A percentile compares a stretch with the other conserved stretches of the same genome.
Conservation (phyloP, 345 rosid species). For the Hibiscus trionum region DNA sequence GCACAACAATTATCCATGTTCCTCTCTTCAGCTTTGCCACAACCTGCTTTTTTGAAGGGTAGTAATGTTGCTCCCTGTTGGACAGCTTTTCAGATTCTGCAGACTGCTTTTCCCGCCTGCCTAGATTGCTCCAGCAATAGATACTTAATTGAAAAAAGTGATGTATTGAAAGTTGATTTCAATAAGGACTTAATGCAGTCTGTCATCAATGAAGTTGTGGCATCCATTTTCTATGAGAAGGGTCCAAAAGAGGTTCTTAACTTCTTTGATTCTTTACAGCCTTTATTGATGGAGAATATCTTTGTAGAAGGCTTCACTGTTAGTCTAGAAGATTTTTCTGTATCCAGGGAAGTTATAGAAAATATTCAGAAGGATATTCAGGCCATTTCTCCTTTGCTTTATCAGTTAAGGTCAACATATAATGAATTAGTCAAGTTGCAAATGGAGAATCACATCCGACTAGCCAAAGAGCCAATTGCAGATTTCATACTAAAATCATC, state of each 20-base stretch:
- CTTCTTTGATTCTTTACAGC: conserved; percentile 72
- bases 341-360: conserved; percentile 34
- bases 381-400: conserved; percentile 46
- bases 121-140: conserved; percentile 54
- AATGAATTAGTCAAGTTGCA: conserved; percentile 66
- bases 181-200: conserved; percentile 39
- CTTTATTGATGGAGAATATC: conserved; percentile 72
- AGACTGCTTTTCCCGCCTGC: conserved; percentile 53
- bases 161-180: conserved; percentile 40
- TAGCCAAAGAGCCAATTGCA: conserved; percentile 38
- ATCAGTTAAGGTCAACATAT: conserved; percentile 43
- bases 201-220: conserved; percentile 48
- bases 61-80: conserved; percentile 34
- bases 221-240: conserved; percentile 58
- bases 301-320: conserved; percentile 64
- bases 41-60: conserved; percentile 57
- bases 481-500: conserved; percentile 43
- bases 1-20: conserved; percentile 77
- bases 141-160: conserved; percentile 49
- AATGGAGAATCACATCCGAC: conserved; percentile 52
- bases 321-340: conserved; percentile 58
- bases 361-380: conserved; percentile 30
- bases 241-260: conserved; percentile 61
- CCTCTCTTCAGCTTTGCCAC: conserved; percentile 50
- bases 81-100: conserved; percentile 74